phyloP scores from a whole-genome alignment of 2,329 filamentous ascomycete genomes.

The Cladophialophora immunda region DNA sequence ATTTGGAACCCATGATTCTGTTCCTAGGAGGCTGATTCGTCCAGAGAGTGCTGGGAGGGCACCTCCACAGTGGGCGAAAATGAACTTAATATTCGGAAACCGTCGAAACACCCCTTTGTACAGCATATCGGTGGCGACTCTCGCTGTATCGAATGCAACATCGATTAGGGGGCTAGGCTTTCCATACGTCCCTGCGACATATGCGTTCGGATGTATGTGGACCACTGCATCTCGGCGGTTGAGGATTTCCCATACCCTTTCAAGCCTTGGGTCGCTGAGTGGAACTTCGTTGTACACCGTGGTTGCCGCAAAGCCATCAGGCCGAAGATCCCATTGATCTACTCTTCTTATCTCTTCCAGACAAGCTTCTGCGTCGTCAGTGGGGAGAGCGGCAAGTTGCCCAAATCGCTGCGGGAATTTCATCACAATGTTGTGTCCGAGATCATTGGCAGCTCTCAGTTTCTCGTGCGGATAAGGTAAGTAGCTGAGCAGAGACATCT shows the following conservation, averaged over 20 bases:
- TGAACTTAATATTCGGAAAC: conserved; percentile 17
- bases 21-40: background rate
- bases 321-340: background rate
- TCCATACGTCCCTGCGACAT: conserved; percentile 12
- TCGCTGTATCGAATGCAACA: conserved; percentile 18
- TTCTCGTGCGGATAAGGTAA: conserved; percentile 12
- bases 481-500: conserved; percentile 1
- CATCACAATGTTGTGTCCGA: conserved; percentile 16
- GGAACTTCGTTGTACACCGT: conserved; percentile 17
- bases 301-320: conserved; percentile 16
- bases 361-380: conserved; percentile 7
- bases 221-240: background rate
- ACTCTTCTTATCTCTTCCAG: conserved; percentile 13
- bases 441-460: conserved; percentile 15
- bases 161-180: conserved; percentile 17
- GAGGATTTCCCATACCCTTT: background rate
- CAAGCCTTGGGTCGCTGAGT: conserved; percentile 7
- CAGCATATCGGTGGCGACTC: conserved; percentile 15
- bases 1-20: background rate
- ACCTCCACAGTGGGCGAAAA: conserved; percentile 11
- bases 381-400: background rate
- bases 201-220: background rate
- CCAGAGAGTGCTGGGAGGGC: background rate
- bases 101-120: conserved; percentile 8
- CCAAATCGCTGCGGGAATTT: conserved; percentile 11